A percentile compares a stretch with the other conserved stretches of the same genome.
Conservation (phyloP, 2,329 filamentous ascomycete species). For the Fusarium sambucinum region DNA sequence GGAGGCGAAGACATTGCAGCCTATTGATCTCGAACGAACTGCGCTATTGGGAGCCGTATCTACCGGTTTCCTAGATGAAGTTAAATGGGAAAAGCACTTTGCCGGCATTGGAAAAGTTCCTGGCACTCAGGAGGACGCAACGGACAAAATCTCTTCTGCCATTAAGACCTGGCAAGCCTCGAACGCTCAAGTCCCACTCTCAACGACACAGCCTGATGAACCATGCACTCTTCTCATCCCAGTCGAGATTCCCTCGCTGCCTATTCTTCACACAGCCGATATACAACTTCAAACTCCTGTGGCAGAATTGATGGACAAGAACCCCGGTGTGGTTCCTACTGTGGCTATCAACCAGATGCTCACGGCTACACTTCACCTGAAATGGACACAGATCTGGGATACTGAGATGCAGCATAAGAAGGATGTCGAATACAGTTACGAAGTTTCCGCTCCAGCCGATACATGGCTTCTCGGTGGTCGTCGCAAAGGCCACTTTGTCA, state of each 20-base stretch:
- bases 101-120: slow-evolving; percentile 60
- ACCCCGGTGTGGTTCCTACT: slow-evolving; percentile 56
- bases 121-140: slow-evolving; percentile 52
- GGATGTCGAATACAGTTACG: slow-evolving; percentile 83
- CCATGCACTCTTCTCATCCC: slow-evolving; percentile 82
- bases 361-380: slow-evolving; percentile 70
- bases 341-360: slow-evolving; percentile 74
- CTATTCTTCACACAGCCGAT: slow-evolving; percentile 84
- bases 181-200: slow-evolving; percentile 47
- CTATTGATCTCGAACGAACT: slow-evolving; percentile 67
- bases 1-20: slow-evolving; percentile 59
- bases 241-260: slow-evolving; percentile 86
- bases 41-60: slow-evolving; percentile 65
- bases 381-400: slow-evolving; percentile 74
- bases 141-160: slow-evolving; percentile 43
- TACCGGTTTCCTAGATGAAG: slow-evolving; percentile 60
- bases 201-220: slow-evolving; percentile 48
- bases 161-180: slow-evolving; percentile 53
- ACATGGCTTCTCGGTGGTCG: slow-evolving; percentile 88
- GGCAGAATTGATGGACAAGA: slow-evolving; percentile 48
- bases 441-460: slow-evolving; percentile 79
- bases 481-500: slow-evolving; percentile 81
- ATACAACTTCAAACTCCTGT: slow-evolving; percentile 64
- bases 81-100: slow-evolving; percentile 65
- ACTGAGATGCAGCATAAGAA: slow-evolving; percentile 57